These are phyloP conservation scores for Orbilia javanica DNA, from an alignment of 2,329 filamentous ascomycete species.

Conservation along the genomic window DNA sequence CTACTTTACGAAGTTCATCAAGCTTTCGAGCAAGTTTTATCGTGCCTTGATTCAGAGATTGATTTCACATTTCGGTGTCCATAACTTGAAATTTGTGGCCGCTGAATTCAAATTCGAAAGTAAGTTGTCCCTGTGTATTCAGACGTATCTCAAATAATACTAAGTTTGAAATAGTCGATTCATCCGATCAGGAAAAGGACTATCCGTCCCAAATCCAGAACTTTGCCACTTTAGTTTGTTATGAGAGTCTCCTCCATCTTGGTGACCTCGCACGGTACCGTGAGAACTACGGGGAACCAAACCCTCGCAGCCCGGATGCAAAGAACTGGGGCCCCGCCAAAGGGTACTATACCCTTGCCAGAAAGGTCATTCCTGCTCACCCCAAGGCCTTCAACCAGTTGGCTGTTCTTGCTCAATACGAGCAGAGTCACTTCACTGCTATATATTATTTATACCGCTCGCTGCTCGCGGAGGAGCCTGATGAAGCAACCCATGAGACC, in stretches of 20 bases:
- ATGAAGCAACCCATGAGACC: constrained; percentile 73
- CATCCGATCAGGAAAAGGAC: constrained; percentile 67
- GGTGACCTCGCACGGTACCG: constrained; percentile 93
- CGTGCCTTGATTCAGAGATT: constrained; percentile 60
- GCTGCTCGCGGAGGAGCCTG: constrained; percentile 78
- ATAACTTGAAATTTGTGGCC: constrained; percentile 73
- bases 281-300: constrained; percentile 71
- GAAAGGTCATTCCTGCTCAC: constrained; percentile 80
- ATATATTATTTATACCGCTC: constrained; percentile 92
- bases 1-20: constrained; percentile 85
- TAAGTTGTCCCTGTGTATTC: constrained; percentile 62
- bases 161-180: constrained; percentile 60
- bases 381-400: constrained; percentile 91
- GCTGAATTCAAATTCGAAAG: constrained; percentile 68
- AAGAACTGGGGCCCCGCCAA: constrained; percentile 83
- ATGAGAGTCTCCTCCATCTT: constrained; percentile 84
- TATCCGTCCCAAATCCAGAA: constrained; percentile 67
- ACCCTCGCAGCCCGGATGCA: constrained; percentile 48
- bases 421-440: constrained; percentile 82
- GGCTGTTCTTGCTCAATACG: constrained; percentile 83
- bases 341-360: constrained; percentile 86
- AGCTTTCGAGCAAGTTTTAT: constrained; percentile 88
- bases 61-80: constrained; percentile 70
- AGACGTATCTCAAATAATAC: constrained; percentile 21
- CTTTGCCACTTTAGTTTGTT: constrained; percentile 78